Conservation (phyloP, 768 basidiomycete genomes). For the Suillus alpinus region DNA sequence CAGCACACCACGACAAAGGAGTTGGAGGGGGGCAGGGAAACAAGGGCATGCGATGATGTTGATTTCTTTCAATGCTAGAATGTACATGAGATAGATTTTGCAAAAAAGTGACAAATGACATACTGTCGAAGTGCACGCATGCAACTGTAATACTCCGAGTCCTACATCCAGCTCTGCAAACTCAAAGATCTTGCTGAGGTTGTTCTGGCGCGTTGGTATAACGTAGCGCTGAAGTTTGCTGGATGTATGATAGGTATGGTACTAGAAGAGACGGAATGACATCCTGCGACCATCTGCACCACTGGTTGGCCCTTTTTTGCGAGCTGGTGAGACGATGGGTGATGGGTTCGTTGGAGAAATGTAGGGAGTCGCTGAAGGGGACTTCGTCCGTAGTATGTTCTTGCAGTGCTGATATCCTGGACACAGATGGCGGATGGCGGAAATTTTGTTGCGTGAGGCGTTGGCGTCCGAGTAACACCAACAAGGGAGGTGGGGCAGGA, state of each 20-base stretch:
- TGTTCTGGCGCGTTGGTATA: not conserved
- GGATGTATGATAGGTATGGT: not conserved
- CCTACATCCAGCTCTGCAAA: not conserved
- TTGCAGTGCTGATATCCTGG: too few relatives aligned
- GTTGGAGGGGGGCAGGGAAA: conserved; percentile 18
- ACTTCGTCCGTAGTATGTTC: not conserved
- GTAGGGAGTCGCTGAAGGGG: not conserved
- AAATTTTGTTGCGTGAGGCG: not conserved
- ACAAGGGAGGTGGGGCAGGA: not conserved
- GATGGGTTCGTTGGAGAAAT: not conserved
- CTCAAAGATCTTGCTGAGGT: not conserved
- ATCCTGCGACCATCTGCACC: not conserved
- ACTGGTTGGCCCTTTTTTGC: conserved; percentile 3
- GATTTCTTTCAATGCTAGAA: conserved; percentile 7
- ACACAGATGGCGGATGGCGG: not conserved
- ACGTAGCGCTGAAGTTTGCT: not conserved
- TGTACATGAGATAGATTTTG: not conserved
- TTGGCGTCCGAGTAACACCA: not conserved
- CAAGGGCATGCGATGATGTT: conserved; percentile 10
- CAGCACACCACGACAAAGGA: conserved; percentile 20
- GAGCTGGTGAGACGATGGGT: not conserved
- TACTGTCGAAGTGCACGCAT: not conserved
- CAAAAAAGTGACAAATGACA: not conserved
- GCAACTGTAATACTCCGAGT: not conserved
- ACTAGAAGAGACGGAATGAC: not conserved